Conservation (phyloP, 305 asterid species). For the Petunia hybrid region DNA sequence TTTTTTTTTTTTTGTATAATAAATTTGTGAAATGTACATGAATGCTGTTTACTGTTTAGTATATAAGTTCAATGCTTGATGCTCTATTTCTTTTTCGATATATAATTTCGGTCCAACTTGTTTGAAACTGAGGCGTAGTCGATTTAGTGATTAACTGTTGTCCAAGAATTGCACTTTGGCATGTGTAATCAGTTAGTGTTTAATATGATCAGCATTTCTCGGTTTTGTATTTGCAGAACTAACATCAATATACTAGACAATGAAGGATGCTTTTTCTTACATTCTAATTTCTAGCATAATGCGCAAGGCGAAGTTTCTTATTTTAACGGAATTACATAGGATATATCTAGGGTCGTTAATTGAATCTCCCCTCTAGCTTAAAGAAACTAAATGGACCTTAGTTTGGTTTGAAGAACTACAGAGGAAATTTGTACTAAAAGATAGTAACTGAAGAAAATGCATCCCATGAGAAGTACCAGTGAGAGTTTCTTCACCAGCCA, state of each 20-base stretch:
- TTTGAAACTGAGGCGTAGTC: no score
- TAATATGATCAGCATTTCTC: background rate
- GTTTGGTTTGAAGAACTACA: background rate
- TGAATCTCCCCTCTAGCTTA: background rate
- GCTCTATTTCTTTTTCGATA: background rate
- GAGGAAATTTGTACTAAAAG: background rate
- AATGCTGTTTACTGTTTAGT: background rate
- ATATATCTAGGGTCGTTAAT: background rate
- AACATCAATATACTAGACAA: background rate
- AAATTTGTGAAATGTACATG: background rate
- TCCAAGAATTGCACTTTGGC: background rate
- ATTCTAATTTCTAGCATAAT: background rate
- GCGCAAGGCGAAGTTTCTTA: background rate
- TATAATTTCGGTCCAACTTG: no score
- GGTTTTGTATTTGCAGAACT: background rate
- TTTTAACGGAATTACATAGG: background rate
- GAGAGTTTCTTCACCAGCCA: background rate
- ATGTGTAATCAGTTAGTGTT: background rate
- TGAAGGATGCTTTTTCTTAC: background rate
- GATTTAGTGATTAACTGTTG: no score
- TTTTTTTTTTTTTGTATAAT: background rate
- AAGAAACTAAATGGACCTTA: background rate
- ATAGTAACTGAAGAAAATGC: background rate
- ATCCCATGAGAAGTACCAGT: background rate
- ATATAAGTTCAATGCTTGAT: conserved; percentile 12